A percentile compares a stretch with the other conserved stretches of the same genome.
Conservation (phyloP, 78 protist species). For the Dictyostelium intermedium region DNA sequence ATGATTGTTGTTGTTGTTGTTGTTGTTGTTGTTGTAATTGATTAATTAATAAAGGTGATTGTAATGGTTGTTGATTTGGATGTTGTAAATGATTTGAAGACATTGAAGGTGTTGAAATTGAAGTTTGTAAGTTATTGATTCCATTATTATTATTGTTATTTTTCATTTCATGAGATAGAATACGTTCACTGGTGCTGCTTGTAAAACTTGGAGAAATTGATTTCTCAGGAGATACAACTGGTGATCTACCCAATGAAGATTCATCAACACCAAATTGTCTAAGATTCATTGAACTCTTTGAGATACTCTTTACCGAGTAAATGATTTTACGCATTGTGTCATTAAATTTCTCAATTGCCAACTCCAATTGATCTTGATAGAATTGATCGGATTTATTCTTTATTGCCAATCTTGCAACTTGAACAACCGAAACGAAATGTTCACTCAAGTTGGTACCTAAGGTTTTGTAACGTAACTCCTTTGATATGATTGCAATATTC, state of each 20-base stretch:
- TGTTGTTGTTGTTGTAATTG: background rate
- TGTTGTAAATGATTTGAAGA: background rate
- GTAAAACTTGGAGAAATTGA: background rate
- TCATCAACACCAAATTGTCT: conserved; percentile 21
- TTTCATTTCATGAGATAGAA: background rate
- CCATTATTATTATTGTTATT: background rate
- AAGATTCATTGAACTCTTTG: conserved; percentile 17
- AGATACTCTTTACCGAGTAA: conserved; percentile 25
- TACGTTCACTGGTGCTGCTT: background rate
- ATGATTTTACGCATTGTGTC: conserved; percentile 47
- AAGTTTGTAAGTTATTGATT: background rate
- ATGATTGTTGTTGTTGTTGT: background rate
- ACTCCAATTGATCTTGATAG: conserved; percentile 63
- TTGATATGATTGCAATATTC: conserved; percentile 22
- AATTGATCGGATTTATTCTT: conserved; percentile 58
- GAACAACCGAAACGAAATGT: conserved; percentile 4
- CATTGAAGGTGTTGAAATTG: background rate
- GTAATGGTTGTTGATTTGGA: background rate
- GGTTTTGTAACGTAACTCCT: background rate
- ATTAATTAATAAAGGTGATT: conserved; percentile 1
- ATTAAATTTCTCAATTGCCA: conserved; percentile 52
- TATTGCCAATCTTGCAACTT: background rate
- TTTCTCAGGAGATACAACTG: conserved; percentile 6
- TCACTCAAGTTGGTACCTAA: conserved; percentile 3
- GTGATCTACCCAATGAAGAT: background rate